Conservation (phyloP, 1,284 basidiomycete genomes). For the Ceratobasidium sp. region DNA sequence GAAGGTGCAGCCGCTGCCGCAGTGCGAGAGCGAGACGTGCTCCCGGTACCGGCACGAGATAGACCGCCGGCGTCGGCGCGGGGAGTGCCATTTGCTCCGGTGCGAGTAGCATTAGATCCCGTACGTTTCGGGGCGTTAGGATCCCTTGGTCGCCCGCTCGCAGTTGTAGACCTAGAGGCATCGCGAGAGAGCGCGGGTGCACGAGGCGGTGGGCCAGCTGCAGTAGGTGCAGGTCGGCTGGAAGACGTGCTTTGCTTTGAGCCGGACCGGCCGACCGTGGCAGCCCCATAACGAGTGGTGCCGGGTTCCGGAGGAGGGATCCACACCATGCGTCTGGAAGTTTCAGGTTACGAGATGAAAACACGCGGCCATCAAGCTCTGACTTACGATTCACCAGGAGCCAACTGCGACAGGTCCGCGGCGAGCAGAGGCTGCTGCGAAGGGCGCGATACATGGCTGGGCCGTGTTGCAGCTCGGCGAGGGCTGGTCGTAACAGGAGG, state of each 20-base stretch:
- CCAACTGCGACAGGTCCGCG: conserved; percentile 27
- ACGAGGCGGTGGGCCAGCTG: conserved; percentile 9
- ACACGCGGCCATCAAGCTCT: background rate
- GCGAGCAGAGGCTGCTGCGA: conserved; percentile 40
- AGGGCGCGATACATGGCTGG: conserved; percentile 36
- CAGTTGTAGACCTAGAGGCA: conserved; percentile 37
- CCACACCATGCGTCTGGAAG: conserved; percentile 40
- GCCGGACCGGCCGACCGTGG: conserved; percentile 40
- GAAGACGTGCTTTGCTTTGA: conserved; percentile 44
- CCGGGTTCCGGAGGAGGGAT: conserved; percentile 39
- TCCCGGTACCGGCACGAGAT: conserved; percentile 40
- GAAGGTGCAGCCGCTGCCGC: conserved; percentile 16
- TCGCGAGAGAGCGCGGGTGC: conserved; percentile 27
- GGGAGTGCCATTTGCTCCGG: conserved; percentile 20
- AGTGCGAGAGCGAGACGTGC: conserved; percentile 33
- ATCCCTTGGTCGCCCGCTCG: conserved; percentile 26
- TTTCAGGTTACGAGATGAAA: background rate
- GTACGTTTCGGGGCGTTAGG: conserved; percentile 28
- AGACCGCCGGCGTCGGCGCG: conserved; percentile 24
- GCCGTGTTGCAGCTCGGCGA: conserved; percentile 38
- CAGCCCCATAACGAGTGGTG: conserved; percentile 36
- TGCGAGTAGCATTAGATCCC: conserved; percentile 31
- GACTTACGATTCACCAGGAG: conserved; percentile 44
- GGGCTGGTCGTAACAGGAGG: conserved; percentile 46
- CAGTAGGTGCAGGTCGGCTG: conserved; percentile 9